Base-by-base conservation (phyloP, 78 protist genomes). In the Speleostelium caveatum region DNA sequence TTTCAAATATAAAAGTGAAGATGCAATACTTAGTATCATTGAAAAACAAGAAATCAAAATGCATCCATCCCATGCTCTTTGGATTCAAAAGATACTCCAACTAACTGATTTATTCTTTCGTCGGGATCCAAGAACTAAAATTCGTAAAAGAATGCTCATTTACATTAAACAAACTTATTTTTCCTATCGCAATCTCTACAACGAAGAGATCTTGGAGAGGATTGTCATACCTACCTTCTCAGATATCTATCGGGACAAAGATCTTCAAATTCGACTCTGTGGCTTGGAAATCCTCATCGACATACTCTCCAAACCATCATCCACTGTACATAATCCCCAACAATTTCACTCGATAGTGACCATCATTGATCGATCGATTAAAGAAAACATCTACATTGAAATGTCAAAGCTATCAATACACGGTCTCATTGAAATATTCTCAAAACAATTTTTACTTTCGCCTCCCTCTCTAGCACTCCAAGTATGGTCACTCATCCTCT, bases 11-110 rank as follows among this genome's bases (percentile, higher is more conserved):
- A 83, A 83, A 42, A 42, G 74, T 30, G 91, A 83, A 32, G 91
- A 83, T 17, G 32, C 36, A 22, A 39, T 83, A 12, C 8, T 69
- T n/a, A 56, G 12, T 33, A 19, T 60, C 33, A 83, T 83, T 1
- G 61, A 67, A 12, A 51, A 59, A 24, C 77, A 83, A 6, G 24
- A 45, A 12, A 12, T 24, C 16, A 74, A 39, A 26, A 69, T 83
- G 8, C 91, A 83, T 22, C 91, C 91, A 24, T 67, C 80, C 8
- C 91, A 83, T 60, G 91, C 91, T 39, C 14, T 83, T 30, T 83
- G 91, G 91, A 55, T 83, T 14, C 41, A 58, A 22, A 83, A 83
- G 60, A 24, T 83, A 22, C 28, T 19, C 14, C 3, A 55, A 1
- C 35, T 83, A 2, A 38, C 69, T 3, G 91, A 83, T 17, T 45